Base-by-base conservation (phyloP, 208 protist genomes). In the Trypanosoma cruzi region DNA sequence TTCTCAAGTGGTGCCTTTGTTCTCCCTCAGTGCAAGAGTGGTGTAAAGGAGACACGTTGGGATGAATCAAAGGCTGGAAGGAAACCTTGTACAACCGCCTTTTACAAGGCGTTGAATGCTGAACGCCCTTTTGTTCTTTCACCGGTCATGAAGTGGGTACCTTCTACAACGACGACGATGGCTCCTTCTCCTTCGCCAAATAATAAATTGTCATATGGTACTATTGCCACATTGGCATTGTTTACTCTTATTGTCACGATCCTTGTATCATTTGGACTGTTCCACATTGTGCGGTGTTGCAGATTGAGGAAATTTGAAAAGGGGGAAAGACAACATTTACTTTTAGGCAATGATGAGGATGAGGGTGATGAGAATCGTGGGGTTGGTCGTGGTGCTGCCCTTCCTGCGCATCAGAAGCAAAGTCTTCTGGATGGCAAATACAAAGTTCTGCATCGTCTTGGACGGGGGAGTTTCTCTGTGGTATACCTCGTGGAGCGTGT, bases 401-500 rank as follows among this genome's bases (percentile, higher is more conserved):
- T 75, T 34, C 37, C 62, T 26, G 48, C 44, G 7, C 29, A 75
- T 29, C 69, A 75, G 29, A 68, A 67, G 32, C 49, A 68, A 42
- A 32, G 42, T 14, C 31, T 75, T 8, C 31, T 75, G 0, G 68
- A 74, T 66, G 71, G 64, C 20, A 81, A 82, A 31, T 93, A 93
- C 56, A 69, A 76, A 14, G 72, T 90, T 16, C 34, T 91, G 55
- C 77, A 68, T 60, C 72, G 81, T 49, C 81, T 93, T 26, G 87
- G 87, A 37, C 55, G 50, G 14, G 87, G 87, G 10, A 81, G 81
- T 74, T 93, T 90, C 68, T 89, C 84, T 20, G 80, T 86, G 10
- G 87, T 93, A 20, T 93, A 89, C 67, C 73, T 93, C 18, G 87
- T 93, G 13, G 71, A 85, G 65, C 82, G 86, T 56, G 79, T 84